These are phyloP conservation scores for Talaromyces adpressus DNA, from an alignment of 495 filamentous ascomycete species.

Conservation along the genomic window DNA sequence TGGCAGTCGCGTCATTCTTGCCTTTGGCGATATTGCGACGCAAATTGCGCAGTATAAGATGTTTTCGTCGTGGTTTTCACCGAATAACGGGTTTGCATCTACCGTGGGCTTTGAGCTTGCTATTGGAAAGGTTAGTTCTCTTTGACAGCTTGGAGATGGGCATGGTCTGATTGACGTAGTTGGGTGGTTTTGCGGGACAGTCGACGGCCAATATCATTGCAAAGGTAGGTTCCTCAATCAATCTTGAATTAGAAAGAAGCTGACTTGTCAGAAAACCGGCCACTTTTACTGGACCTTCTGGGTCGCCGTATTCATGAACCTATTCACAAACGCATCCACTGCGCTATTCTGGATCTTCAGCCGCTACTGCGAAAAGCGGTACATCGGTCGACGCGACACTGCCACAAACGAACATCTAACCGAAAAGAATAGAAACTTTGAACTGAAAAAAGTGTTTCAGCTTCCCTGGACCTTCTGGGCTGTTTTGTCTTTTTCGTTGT, in stretches of 20 bases:
- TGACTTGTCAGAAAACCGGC: constrained; percentile 25
- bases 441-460: constrained; percentile 32
- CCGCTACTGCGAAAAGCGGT: constrained; percentile 26
- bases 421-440: constrained; percentile 40
- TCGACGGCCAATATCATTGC: constrained; percentile 31
- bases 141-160: too few species aligned
- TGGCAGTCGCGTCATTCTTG: constrained; percentile 31
- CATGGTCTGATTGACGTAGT: background rate
- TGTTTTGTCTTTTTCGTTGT: constrained; percentile 33
- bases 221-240: constrained; percentile 11
- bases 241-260: background rate
- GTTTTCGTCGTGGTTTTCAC: constrained; percentile 43
- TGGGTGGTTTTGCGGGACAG: constrained; percentile 30
- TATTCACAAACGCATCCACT: constrained; percentile 36
- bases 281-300: constrained; percentile 42
- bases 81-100: constrained; percentile 38
- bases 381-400: constrained; percentile 23
- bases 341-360: constrained; percentile 36
- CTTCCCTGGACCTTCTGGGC: constrained; percentile 40
- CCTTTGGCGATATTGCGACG: constrained; percentile 38
- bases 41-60: constrained; percentile 43
- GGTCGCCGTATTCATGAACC: constrained; percentile 41
- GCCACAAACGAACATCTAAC: constrained; percentile 33
- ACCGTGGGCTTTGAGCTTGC: constrained; percentile 36
- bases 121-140: constrained; percentile 27